These are phyloP conservation scores for Suillus variegatus DNA, from an alignment of 768 basidiomycete species.

Conservation along the genomic window DNA sequence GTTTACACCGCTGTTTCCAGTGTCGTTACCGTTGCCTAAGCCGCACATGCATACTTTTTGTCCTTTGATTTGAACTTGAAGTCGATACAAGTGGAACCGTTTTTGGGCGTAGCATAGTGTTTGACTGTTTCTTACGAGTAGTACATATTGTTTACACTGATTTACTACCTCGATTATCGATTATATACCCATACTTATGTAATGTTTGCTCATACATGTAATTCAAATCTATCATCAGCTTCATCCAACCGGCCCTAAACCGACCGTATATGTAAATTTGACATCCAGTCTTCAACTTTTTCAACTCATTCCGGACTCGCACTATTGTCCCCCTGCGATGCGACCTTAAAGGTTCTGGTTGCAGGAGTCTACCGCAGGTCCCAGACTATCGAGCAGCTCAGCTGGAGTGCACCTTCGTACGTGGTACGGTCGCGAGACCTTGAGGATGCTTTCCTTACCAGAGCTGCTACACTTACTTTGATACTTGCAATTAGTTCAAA, in stretches of 20 bases:
- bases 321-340: constrained; percentile 38
- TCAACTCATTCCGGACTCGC: constrained; percentile 36
- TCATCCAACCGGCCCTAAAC: not conserved
- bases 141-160: not conserved
- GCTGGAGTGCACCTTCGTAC: constrained; percentile 27
- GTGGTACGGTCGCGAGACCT: constrained; percentile 9
- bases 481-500: too few relatives aligned
- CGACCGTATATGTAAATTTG: not conserved
- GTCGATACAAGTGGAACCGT: not conserved
- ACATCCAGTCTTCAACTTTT: not conserved
- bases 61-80: not conserved
- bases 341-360: constrained; percentile 8
- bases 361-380: constrained; percentile 40
- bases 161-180: not conserved
- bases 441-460: constrained; percentile 35
- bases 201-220: not conserved
- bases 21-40: not conserved
- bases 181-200: not conserved
- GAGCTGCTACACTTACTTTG: constrained; percentile 26
- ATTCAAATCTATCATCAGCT: not conserved
- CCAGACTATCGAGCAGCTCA: constrained; percentile 28
- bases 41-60: not conserved
- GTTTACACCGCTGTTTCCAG: not conserved
- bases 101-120: too few relatives aligned
- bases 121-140: not conserved